Evolutionary conservation across 257 asterid species (phyloP).

Genomic region (Anisodus tanguticus): DNA sequence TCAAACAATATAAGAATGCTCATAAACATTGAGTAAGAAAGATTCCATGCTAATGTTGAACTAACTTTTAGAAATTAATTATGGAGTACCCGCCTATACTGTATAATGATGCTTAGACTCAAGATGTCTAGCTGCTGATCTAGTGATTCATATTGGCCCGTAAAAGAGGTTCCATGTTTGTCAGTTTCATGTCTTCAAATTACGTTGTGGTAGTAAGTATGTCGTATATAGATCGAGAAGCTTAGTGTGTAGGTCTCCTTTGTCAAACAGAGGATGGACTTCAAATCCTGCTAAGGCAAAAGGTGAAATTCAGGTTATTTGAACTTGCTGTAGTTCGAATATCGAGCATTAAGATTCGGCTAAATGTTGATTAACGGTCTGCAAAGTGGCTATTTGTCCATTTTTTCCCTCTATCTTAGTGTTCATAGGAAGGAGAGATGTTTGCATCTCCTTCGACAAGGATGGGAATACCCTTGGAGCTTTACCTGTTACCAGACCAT

Average conservation of each 20-base stretch:
- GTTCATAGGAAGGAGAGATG: background rate
- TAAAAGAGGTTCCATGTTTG: background rate
- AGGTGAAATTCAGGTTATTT: background rate
- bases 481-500: background rate
- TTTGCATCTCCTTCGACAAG: background rate
- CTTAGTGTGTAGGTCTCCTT: background rate
- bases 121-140: background rate
- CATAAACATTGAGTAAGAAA: background rate
- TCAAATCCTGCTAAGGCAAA: background rate
- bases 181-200: background rate
- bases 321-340: background rate
- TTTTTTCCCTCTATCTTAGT: background rate
- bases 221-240: background rate
- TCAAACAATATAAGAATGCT: background rate
- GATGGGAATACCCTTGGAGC: background rate
- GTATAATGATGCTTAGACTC: constrained; percentile 8
- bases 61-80: background rate
- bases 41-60: background rate
- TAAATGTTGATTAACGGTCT: background rate
- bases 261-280: background rate
- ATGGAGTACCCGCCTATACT: constrained; percentile 4
- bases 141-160: background rate
- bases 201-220: background rate
- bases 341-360: background rate
- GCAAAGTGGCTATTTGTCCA: constrained; percentile 13